Evolutionary conservation across 2,329 filamentous ascomycete genomes (phyloP).

Genomic region (Sporothrix sp.): DNA sequence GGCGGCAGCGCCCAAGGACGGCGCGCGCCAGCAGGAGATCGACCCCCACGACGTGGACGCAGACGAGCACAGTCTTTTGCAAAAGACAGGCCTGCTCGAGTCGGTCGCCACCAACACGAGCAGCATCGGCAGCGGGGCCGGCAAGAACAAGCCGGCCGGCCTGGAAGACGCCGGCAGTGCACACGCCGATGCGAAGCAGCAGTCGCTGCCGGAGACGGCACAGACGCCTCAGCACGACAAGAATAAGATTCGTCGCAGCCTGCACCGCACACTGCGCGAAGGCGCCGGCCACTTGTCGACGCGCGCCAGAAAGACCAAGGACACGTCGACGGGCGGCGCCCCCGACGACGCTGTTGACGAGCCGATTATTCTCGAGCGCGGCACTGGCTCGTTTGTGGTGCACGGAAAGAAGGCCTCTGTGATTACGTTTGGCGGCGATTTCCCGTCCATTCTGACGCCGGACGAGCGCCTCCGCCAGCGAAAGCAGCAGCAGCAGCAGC

Average conservation of each 20-base stretch:
- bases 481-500: constrained; percentile 34
- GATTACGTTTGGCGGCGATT: constrained; percentile 89
- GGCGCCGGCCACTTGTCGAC: constrained; percentile 57
- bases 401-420: constrained; percentile 98
- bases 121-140: neutral
- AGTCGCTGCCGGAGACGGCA: constrained; percentile 12
- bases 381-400: constrained; percentile 83
- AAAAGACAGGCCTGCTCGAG: constrained; percentile 56
- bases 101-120: constrained; percentile 17
- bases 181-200: constrained; percentile 1
- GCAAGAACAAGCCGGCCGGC: constrained; percentile 3
- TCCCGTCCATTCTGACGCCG: constrained; percentile 59
- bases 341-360: constrained; percentile 31
- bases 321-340: constrained; percentile 26
- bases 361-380: constrained; percentile 61
- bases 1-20: constrained; percentile 19
- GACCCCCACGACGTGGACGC: constrained; percentile 46
- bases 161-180: neutral
- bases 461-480: constrained; percentile 62
- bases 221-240: constrained; percentile 32
- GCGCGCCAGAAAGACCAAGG: constrained; percentile 66
- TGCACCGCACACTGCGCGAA: constrained; percentile 84
- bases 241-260: constrained; percentile 68
- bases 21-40: neutral
- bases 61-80: constrained; percentile 56